These are phyloP conservation scores for Mycena galopus DNA, from an alignment of 768 basidiomycete species.

Conservation along the genomic window DNA sequence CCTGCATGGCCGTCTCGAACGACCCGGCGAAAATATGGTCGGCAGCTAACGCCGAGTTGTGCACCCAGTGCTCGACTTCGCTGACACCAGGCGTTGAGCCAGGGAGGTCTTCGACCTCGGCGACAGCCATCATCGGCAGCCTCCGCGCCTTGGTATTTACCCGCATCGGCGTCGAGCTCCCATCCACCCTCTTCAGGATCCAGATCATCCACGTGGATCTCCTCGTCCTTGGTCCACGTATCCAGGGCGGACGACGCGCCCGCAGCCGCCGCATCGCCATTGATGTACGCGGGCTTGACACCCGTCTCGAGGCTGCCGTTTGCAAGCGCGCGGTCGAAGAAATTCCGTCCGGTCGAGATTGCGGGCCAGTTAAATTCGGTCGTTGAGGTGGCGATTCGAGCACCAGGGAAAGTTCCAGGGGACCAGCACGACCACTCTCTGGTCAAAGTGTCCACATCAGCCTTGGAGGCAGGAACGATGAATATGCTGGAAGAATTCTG, in stretches of 20 bases:
- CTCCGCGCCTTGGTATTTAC: conserved; percentile 66
- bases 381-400: conserved; percentile 64
- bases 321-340: conserved; percentile 96
- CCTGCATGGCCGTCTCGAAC: conserved; percentile 98
- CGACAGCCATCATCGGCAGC: conserved; percentile 62
- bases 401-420: not conserved
- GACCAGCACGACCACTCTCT: not conserved
- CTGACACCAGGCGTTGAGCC: conserved; percentile 87
- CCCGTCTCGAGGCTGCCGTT: conserved; percentile 82
- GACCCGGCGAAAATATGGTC: conserved; percentile 97
- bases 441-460: not conserved
- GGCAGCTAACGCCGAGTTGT: conserved; percentile 93
- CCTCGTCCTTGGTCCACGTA: conserved; percentile 89
- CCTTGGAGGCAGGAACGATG: not conserved
- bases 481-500: not conserved
- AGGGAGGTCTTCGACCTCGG: conserved; percentile 74
- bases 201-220: conserved; percentile 75
- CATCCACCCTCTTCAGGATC: conserved; percentile 84
- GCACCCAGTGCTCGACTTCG: conserved; percentile 94
- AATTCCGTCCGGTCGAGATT: conserved; percentile 84
- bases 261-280: conserved; percentile 70
- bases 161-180: conserved; percentile 88
- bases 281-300: conserved; percentile 73
- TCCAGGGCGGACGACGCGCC: conserved; percentile 79
- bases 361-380: conserved; percentile 90